Evolutionary conservation across 305 asterid species (phyloP).

Genomic region (Fraxinus angustifolia): DNA sequence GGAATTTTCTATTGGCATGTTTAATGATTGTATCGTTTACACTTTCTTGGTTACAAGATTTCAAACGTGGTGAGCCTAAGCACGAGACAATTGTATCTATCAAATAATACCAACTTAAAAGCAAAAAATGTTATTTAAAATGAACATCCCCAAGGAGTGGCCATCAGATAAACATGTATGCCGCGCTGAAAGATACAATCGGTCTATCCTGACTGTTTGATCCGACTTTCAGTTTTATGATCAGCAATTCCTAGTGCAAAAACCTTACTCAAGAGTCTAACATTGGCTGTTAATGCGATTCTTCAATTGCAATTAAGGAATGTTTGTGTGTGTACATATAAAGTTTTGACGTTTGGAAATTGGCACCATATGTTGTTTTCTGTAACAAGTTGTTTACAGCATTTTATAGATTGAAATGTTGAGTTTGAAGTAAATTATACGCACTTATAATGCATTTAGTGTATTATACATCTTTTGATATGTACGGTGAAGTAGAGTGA

Average conservation of each 20-base stretch:
- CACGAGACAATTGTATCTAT: neutral
- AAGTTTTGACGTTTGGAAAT: neutral
- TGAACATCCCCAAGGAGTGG: neutral
- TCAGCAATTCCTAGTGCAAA: neutral
- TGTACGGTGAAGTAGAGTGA: neutral
- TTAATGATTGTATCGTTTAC: neutral
- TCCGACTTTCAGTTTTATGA: neutral
- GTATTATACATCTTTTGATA: neutral
- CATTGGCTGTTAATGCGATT: neutral
- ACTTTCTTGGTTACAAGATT: neutral
- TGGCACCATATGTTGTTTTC: neutral
- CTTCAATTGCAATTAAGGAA: neutral
- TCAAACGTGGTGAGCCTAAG: neutral
- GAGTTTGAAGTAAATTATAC: neutral
- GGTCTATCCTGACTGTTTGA: neutral
- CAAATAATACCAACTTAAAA: neutral
- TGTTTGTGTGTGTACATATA: neutral
- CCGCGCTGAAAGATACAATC: neutral
- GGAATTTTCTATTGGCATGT: neutral
- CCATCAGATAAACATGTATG: neutral
- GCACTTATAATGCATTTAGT: neutral
- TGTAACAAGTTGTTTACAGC: neutral
- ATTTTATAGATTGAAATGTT: slow-evolving; percentile 7
- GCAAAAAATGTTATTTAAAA: neutral
- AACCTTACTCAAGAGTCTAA: neutral